Percentiles rank a stretch among this genome's conserved stretches.
These are phyloP conservation scores for Plantago lanceolata DNA, from an alignment of 305 asterid species.

Conservation along the genomic window DNA sequence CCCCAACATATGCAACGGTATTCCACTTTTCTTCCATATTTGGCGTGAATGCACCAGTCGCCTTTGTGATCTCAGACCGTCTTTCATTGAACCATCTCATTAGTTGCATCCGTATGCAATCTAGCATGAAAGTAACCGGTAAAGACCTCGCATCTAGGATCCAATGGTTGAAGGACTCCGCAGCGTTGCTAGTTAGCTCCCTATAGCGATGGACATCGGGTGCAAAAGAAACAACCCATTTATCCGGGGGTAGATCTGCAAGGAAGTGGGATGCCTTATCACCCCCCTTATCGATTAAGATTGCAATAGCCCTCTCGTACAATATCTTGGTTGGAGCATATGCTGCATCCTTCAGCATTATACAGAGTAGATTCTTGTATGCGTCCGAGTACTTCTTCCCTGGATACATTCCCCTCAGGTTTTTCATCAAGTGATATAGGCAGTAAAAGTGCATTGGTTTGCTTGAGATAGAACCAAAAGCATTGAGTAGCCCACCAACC, in stretches of 20 bases:
- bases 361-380: background rate
- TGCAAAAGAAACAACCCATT: background rate
- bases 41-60: no score
- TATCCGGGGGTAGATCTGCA: no score
- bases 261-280: no score
- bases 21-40: no score
- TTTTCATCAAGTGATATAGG: background rate
- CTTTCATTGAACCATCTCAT: no score
- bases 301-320: no score
- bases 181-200: background rate
- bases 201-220: background rate
- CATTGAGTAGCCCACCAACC: background rate
- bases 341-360: no score
- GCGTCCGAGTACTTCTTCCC: background rate
- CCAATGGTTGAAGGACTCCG: background rate
- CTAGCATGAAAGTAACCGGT: background rate
- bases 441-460: background rate
- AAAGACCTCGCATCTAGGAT: background rate
- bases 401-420: background rate
- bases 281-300: no score
- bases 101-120: background rate
- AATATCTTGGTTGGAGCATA: no score
- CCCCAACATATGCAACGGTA: no score
- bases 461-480: background rate
- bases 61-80: no score